These are phyloP conservation scores for Phytopythium ostracodes DNA, from an alignment of 352 stramenopile genomes.

Conservation along the genomic window DNA sequence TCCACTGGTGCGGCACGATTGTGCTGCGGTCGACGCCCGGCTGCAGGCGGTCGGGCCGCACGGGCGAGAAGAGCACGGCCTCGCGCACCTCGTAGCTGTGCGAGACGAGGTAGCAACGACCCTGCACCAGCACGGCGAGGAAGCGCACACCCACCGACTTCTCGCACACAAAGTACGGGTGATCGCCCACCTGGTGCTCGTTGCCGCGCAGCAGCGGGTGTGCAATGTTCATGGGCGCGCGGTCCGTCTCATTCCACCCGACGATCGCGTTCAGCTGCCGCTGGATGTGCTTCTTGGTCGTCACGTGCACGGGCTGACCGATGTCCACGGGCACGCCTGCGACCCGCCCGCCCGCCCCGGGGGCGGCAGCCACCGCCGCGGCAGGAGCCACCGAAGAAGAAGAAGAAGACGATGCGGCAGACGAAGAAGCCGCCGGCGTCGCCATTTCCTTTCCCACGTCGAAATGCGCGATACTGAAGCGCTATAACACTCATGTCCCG, in stretches of 20 bases:
- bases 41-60: constrained; percentile 72
- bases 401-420: background rate
- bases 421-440: background rate
- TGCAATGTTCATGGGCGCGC: constrained; percentile 66
- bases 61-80: constrained; percentile 68
- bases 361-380: background rate
- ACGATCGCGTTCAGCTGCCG: constrained; percentile 80
- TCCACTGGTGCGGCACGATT: constrained; percentile 82
- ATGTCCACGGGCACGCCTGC: constrained; percentile 62
- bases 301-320: constrained; percentile 56
- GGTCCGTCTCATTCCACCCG: constrained; percentile 73
- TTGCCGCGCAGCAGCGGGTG: constrained; percentile 70
- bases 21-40: constrained; percentile 67
- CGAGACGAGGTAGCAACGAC: constrained; percentile 77
- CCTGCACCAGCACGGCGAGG: constrained; percentile 70
- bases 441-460: background rate
- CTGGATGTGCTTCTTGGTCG: constrained; percentile 77
- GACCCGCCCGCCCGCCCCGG: constrained; percentile 21
- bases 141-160: constrained; percentile 76
- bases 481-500: background rate
- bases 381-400: constrained; percentile 4
- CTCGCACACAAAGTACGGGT: constrained; percentile 86
- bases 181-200: constrained; percentile 70
- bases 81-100: constrained; percentile 86
- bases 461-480: background rate